Conservation (phyloP, 2,329 filamentous ascomycete genomes). For the Cercospora citrullina region DNA sequence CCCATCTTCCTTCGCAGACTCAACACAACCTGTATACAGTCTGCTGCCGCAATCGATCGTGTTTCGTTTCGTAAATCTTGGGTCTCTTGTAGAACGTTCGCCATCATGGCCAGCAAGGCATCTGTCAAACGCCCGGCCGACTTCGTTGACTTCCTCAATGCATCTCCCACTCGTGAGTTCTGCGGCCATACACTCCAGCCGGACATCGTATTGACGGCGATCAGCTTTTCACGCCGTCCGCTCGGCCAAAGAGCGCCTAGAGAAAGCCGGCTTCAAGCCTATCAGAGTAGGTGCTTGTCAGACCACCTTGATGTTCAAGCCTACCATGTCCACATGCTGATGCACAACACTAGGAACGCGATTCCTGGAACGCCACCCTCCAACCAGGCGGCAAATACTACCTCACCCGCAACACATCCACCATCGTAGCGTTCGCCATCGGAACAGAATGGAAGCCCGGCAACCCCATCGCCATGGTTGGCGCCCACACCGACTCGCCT, state of each 20-base stretch:
- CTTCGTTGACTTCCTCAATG: slow-evolving; percentile 92
- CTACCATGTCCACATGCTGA: background rate
- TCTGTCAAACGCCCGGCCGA: slow-evolving; percentile 62
- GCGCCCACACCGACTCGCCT: slow-evolving; percentile 93
- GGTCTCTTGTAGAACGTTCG: slow-evolving; percentile 4
- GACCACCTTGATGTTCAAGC: slow-evolving; percentile 8
- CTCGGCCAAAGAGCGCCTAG: slow-evolving; percentile 71
- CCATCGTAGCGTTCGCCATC: slow-evolving; percentile 88
- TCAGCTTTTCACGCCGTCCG: slow-evolving; percentile 91
- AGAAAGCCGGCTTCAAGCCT: slow-evolving; percentile 79
- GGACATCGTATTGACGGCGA: background rate
- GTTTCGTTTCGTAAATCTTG: background rate
- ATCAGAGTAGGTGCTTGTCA: slow-evolving; percentile 60
- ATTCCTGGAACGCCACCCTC: slow-evolving; percentile 79
- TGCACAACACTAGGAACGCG: slow-evolving; percentile 65
- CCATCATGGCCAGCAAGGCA: slow-evolving; percentile 40
- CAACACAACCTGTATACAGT: background rate
- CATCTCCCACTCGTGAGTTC: slow-evolving; percentile 81
- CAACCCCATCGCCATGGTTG: slow-evolving; percentile 87
- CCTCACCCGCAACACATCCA: slow-evolving; percentile 88
- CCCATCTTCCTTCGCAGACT: background rate
- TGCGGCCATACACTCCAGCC: background rate
- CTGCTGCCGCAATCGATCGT: background rate
- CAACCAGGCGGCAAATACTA: slow-evolving; percentile 93
- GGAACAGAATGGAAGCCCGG: slow-evolving; percentile 88